Evolutionary conservation across 345 rosid species (phyloP).

Genomic region (Mallotus nudiflorus): DNA sequence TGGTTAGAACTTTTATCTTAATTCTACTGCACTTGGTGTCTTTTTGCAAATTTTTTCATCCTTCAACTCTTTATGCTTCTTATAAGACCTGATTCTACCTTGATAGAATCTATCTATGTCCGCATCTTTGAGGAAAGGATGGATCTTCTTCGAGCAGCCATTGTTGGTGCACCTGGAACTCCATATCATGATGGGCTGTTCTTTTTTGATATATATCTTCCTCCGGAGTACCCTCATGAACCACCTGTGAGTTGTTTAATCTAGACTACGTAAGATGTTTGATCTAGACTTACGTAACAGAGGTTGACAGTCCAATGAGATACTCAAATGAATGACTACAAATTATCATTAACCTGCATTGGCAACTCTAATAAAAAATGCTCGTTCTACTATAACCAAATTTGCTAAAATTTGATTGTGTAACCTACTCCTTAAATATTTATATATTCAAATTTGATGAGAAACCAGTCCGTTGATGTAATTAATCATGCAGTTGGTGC

Average conservation of each 20-base stretch:
- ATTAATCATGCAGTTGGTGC: constrained; percentile 68
- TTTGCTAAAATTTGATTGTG: neutral
- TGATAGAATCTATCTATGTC: constrained; percentile 73
- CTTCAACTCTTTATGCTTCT: neutral
- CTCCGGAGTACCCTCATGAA: constrained; percentile 78
- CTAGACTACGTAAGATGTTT: constrained; percentile 8
- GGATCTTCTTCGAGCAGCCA: constrained; percentile 81
- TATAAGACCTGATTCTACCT: constrained; percentile 5
- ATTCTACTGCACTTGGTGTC: neutral
- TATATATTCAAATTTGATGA: no score
- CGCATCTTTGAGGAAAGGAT: constrained; percentile 83
- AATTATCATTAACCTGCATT: constrained; percentile 1
- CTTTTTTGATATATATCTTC: constrained; percentile 86
- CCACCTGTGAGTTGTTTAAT: constrained; percentile 72
- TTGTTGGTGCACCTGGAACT: constrained; percentile 83
- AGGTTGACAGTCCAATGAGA: neutral
- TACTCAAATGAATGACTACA: constrained; percentile 7
- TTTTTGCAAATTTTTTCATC: neutral
- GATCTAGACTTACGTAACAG: neutral
- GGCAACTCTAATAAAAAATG: neutral
- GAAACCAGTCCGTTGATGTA: no score
- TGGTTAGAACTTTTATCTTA: constrained; percentile 46
- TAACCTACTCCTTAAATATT: no score
- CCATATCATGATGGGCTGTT: constrained; percentile 93
- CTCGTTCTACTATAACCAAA: no score